These are phyloP conservation scores for Elymus sibiricus DNA, from an alignment of 176 grass and related monocot species.

Conservation along the genomic window DNA sequence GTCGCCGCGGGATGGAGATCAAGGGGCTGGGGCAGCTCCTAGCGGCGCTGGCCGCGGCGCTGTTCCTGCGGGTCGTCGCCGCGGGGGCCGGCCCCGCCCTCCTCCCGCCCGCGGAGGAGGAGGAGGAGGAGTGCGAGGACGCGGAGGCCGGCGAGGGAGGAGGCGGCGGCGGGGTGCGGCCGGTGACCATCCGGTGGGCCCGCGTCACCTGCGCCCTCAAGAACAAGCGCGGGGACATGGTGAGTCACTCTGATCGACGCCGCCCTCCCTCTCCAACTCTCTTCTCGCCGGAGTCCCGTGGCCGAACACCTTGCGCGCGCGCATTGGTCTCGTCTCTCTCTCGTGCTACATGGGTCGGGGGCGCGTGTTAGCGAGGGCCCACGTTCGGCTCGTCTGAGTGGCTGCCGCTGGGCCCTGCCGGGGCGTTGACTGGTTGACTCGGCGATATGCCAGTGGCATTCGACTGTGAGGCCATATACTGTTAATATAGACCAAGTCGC, in stretches of 20 bases:
- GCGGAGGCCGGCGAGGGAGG: constrained; percentile 26
- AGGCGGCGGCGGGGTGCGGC: constrained; percentile 25
- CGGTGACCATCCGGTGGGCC: constrained; percentile 69
- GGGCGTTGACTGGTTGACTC: constrained; percentile 13
- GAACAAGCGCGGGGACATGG: constrained; percentile 66
- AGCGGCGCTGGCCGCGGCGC: constrained; percentile 68
- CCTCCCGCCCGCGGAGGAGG: constrained; percentile 29
- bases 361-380: background rate
- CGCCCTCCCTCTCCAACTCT: background rate
- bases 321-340: background rate
- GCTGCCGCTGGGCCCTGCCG: background rate
- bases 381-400: background rate
- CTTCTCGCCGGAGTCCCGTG: background rate
- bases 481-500: background rate
- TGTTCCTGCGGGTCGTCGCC: constrained; percentile 67
- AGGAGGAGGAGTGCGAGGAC: constrained; percentile 26
- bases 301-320: background rate
- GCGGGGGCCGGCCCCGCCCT: constrained; percentile 58
- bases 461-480: background rate
- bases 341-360: background rate
- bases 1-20: constrained; percentile 39
- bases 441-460: background rate
- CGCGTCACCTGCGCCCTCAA: constrained; percentile 73
- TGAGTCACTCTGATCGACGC: background rate
- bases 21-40: constrained; percentile 65